A percentile compares a stretch with the other conserved stretches of the same genome.
Conservation (phyloP, 2,329 filamentous ascomycete species). For the Balansia obtecta region DNA sequence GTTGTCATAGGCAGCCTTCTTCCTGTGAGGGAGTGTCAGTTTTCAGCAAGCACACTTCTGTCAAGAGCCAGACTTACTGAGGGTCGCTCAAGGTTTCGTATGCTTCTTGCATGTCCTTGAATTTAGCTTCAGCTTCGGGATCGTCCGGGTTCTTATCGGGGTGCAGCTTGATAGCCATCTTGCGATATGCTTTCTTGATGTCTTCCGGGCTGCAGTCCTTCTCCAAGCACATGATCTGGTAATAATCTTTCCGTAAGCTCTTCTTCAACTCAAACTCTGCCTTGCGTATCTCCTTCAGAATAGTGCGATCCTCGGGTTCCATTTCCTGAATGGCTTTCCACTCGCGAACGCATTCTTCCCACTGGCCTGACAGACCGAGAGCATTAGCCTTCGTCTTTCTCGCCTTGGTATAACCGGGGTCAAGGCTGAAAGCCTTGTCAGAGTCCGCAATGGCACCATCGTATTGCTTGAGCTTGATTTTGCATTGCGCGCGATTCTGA, state of each 20-base stretch:
- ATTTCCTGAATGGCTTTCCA: constrained; percentile 77
- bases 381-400: constrained; percentile 91
- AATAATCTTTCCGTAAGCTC: constrained; percentile 94
- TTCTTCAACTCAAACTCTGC: constrained; percentile 97
- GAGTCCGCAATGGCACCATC: constrained; percentile 74
- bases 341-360: constrained; percentile 84
- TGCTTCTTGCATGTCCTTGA: constrained; percentile 96
- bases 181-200: constrained; percentile 96
- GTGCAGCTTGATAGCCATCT: constrained; percentile 85
- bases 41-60: not conserved
- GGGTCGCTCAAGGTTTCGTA: constrained; percentile 92
- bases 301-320: constrained; percentile 68
- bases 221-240: constrained; percentile 84
- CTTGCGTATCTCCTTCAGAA: constrained; percentile 74
- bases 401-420: constrained; percentile 78
- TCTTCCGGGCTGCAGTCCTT: constrained; percentile 76
- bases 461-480: constrained; percentile 73
- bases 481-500: constrained; percentile 83
- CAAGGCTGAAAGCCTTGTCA: constrained; percentile 69
- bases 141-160: constrained; percentile 96
- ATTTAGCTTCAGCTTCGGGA: constrained; percentile 70
- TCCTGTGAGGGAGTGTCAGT: constrained; percentile 36
- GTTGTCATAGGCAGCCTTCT: constrained; percentile 81
- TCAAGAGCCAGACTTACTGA: constrained; percentile 49
- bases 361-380: constrained; percentile 69